Percentiles rank a stretch among this genome's conserved stretches.
Evolutionary conservation across 305 asterid genomes (phyloP).

Genomic region (Fraxinus platypoda): DNA sequence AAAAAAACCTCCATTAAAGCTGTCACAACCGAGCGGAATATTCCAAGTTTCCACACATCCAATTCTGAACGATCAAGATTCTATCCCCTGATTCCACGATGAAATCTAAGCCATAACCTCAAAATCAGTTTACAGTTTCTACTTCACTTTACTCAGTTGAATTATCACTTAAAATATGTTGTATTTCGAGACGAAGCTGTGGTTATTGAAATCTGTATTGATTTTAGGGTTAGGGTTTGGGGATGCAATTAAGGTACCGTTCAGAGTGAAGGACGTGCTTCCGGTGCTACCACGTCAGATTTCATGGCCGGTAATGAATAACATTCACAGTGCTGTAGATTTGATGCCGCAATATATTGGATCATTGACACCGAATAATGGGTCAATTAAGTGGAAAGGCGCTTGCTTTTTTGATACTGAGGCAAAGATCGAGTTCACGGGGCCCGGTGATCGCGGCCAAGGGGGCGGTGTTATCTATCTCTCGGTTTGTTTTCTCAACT

Average conservation of each 20-base stretch:
- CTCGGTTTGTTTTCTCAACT: slow-evolving; percentile 51
- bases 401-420: slow-evolving; percentile 75
- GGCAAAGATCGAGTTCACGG: slow-evolving; percentile 66
- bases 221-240: slow-evolving; percentile 43
- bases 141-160: background rate
- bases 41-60: background rate
- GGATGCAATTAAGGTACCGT: slow-evolving; percentile 76
- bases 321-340: slow-evolving; percentile 80
- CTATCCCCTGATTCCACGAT: background rate
- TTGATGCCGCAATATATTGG: slow-evolving; percentile 86
- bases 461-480: slow-evolving; percentile 83
- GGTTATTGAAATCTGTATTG: slow-evolving; percentile 37
- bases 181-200: slow-evolving; percentile 25
- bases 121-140: slow-evolving; percentile 3
- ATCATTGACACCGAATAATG: slow-evolving; percentile 78
- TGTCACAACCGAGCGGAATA: background rate
- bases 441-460: slow-evolving; percentile 65
- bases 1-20: background rate
- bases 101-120: slow-evolving; percentile 24
- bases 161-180: slow-evolving; percentile 27
- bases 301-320: slow-evolving; percentile 90
- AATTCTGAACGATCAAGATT: background rate
- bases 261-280: slow-evolving; percentile 75
- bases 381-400: slow-evolving; percentile 84
- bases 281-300: slow-evolving; percentile 85